Percentiles rank a stretch among this genome's conserved stretches.
phyloP scores from a whole-genome alignment of 2,329 filamentous ascomycete species.

The Cercospora brassicicola region DNA sequence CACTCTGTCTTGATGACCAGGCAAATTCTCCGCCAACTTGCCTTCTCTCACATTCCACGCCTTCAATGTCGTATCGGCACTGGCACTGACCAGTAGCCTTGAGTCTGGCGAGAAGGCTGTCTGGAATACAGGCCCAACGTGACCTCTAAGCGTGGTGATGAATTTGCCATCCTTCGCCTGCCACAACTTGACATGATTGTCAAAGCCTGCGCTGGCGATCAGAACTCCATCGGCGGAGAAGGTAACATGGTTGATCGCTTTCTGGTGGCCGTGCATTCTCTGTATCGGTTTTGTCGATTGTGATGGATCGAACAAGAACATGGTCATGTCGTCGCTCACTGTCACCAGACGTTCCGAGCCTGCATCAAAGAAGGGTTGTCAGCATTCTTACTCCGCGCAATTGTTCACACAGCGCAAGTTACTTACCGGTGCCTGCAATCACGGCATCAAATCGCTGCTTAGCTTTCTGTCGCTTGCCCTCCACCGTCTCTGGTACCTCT shows the following conservation, averaged over 20 bases:
- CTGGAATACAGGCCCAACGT: conserved; percentile 90
- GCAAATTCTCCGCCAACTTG: conserved; percentile 79
- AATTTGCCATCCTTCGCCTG: conserved; percentile 74
- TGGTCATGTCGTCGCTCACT: conserved; percentile 91
- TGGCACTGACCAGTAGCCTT: conserved; percentile 79
- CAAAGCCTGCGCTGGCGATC: conserved; percentile 86
- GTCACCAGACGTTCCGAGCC: conserved; percentile 83
- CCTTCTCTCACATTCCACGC: conserved; percentile 88
- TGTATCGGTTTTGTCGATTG: conserved; percentile 68
- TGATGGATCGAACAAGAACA: conserved; percentile 73
- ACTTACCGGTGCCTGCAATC: conserved; percentile 51
- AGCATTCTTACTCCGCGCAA: neutral
- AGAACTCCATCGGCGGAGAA: conserved; percentile 88
- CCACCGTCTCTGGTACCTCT: conserved; percentile 65
- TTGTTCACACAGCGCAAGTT: conserved; percentile 15
- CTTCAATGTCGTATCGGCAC: conserved; percentile 90
- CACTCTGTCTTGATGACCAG: conserved; percentile 88
- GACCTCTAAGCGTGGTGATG: conserved; percentile 81
- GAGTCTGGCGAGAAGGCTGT: conserved; percentile 91
- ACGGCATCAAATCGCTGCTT: conserved; percentile 83
- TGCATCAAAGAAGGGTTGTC: neutral
- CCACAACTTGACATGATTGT: conserved; percentile 95
- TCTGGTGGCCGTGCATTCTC: conserved; percentile 90
- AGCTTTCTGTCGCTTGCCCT: conserved; percentile 72
- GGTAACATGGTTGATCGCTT: conserved; percentile 91